Evolutionary conservation across 1,284 basidiomycete genomes (phyloP).

Genomic region (Ustilago trichophora): DNA sequence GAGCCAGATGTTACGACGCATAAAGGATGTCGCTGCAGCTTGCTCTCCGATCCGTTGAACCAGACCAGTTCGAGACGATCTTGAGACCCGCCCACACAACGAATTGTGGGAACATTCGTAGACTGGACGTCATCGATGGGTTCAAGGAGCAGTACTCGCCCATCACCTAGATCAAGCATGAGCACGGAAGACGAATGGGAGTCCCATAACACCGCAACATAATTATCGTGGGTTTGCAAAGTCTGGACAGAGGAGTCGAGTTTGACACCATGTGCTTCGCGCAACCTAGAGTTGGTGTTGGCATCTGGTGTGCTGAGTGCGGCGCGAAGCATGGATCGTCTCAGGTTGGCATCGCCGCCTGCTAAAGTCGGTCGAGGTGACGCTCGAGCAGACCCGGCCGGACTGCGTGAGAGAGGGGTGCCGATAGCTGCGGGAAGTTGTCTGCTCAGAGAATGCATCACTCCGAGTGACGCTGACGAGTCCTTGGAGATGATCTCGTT

Average conservation of each 20-base stretch:
- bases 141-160: constrained; percentile 23
- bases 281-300: constrained; percentile 6
- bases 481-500: constrained; percentile 7
- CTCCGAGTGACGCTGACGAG: constrained; percentile 7
- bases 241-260: constrained; percentile 16
- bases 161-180: constrained; percentile 14
- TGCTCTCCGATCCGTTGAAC: constrained; percentile 14
- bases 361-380: constrained; percentile 21
- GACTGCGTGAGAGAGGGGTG: constrained; percentile 32
- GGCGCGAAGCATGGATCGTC: constrained; percentile 29
- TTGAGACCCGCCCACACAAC: neutral
- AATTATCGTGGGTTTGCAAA: neutral
- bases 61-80: constrained; percentile 21
- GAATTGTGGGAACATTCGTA: constrained; percentile 4
- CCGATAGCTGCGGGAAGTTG: constrained; percentile 33
- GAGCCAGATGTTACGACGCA: neutral
- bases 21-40: constrained; percentile 7
- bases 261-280: constrained; percentile 24
- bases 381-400: constrained; percentile 29
- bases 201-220: constrained; percentile 30
- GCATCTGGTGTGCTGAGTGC: constrained; percentile 23
- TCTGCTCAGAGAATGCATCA: constrained; percentile 28
- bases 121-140: constrained; percentile 15
- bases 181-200: constrained; percentile 15
- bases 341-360: constrained; percentile 16